Percentiles rank a stretch among this genome's conserved stretches.
Conservation (phyloP, 495 filamentous ascomycete species). For the Lentithecium fluviatile region DNA sequence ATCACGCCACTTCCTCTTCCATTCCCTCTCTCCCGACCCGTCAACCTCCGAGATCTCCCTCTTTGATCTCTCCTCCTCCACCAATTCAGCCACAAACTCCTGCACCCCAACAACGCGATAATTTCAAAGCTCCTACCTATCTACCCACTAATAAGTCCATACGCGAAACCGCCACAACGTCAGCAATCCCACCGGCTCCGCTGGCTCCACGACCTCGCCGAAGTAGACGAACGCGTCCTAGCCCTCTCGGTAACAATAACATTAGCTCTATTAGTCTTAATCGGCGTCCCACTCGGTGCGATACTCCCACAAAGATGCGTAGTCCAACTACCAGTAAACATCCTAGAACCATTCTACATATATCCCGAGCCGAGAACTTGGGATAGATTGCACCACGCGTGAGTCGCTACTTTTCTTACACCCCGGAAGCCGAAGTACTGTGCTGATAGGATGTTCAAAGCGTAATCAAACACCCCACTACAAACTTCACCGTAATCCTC, state of each 20-base stretch:
- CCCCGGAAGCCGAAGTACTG: background rate
- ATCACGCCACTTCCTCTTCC: background rate
- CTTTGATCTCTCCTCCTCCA: background rate
- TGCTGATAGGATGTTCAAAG: background rate
- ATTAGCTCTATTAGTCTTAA: background rate
- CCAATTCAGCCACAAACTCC: background rate
- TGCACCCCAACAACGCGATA: background rate
- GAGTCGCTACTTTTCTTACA: background rate
- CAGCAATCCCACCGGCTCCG: too few relatives aligned
- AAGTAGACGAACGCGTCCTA: background rate
- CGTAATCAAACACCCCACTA: background rate
- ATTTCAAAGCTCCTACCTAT: too few relatives aligned
- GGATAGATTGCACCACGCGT: background rate
- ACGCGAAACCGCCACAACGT: too few relatives aligned
- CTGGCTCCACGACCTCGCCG: background rate
- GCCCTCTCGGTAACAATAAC: slow-evolving; percentile 6
- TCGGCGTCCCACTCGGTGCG: slow-evolving; percentile 7
- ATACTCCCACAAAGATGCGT: background rate
- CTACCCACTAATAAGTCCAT: too few relatives aligned
- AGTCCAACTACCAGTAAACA: background rate
- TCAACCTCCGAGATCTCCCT: background rate
- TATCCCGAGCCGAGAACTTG: background rate
- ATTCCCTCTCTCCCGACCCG: background rate
- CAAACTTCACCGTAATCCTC: slow-evolving; percentile 19
- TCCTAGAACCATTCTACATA: background rate